Evolutionary conservation across 495 filamentous ascomycete species (phyloP).

Genomic region (Neurospora africana): DNA sequence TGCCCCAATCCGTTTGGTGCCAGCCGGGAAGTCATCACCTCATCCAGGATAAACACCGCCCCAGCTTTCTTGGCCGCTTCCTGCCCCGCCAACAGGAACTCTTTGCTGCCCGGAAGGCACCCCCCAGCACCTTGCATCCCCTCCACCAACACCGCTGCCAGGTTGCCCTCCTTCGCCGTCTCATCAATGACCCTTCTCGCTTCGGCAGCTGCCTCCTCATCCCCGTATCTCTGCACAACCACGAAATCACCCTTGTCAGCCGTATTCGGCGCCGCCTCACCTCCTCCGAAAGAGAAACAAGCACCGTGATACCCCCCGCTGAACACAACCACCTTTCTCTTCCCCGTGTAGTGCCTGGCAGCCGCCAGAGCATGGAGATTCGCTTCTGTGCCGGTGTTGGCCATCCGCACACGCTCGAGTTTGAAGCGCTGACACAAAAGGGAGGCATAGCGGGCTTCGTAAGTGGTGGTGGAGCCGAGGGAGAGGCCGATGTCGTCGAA

Average conservation of each 20-base stretch:
- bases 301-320: constrained; percentile 47
- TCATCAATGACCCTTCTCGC: constrained; percentile 14
- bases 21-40: constrained; percentile 54
- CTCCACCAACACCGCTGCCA: constrained; percentile 51
- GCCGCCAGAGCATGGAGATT: constrained; percentile 38
- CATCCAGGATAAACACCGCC: constrained; percentile 50
- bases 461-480: constrained; percentile 29
- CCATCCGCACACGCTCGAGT: constrained; percentile 37
- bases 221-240: constrained; percentile 38
- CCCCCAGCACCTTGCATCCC: constrained; percentile 49
- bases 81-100: constrained; percentile 33
- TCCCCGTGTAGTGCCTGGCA: constrained; percentile 30
- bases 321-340: constrained; percentile 38
- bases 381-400: constrained; percentile 46
- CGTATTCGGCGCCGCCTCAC: constrained; percentile 15
- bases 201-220: constrained; percentile 27
- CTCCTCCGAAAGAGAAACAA: constrained; percentile 28
- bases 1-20: constrained; percentile 35
- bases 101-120: constrained; percentile 29
- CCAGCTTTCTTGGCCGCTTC: constrained; percentile 25
- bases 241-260: constrained; percentile 37
- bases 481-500: constrained; percentile 28
- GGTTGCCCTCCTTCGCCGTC: constrained; percentile 1
- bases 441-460: constrained; percentile 30
- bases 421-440: constrained; percentile 32